Evolutionary conservation across 179 eudicot species (phyloP).

Genomic region (Spergularia azorica): DNA sequence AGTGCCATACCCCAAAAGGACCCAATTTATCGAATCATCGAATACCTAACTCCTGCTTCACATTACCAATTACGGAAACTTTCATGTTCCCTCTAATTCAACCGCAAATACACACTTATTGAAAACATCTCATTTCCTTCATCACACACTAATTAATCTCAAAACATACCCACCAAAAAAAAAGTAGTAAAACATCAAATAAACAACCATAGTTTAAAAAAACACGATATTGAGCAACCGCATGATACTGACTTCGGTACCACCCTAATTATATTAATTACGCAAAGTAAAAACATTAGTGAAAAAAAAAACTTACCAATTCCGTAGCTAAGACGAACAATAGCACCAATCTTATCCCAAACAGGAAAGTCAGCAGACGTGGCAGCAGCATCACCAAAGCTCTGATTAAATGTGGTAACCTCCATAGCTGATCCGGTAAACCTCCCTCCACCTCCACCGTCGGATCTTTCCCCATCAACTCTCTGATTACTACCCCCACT

Average conservation of each 20-base stretch:
- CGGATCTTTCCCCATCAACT: conserved; percentile 47
- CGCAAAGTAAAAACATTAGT: background rate
- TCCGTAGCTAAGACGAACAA: conserved; percentile 89
- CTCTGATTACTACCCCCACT: conserved; percentile 20
- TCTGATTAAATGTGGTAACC: conserved; percentile 79
- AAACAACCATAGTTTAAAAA: background rate
- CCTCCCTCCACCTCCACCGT: conserved; percentile 38
- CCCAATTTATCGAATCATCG: background rate
- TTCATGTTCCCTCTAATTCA: conserved; percentile 8
- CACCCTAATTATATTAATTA: background rate
- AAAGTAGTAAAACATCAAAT: background rate
- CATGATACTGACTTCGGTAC: no score
- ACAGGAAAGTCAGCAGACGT: conserved; percentile 56
- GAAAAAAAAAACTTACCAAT: conserved; percentile 48
- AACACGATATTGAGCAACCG: no score
- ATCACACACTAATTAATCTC: no score
- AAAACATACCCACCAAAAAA: background rate
- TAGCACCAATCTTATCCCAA: conserved; percentile 94
- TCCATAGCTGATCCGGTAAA: conserved; percentile 76
- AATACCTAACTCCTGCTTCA: background rate
- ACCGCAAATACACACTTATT: background rate
- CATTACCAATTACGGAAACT: background rate
- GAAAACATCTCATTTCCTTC: background rate
- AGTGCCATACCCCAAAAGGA: background rate
- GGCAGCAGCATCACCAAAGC: conserved; percentile 48